These are phyloP conservation scores for Stygiomarasmius scandens DNA, from an alignment of 1,284 basidiomycete genomes.

Conservation along the genomic window DNA sequence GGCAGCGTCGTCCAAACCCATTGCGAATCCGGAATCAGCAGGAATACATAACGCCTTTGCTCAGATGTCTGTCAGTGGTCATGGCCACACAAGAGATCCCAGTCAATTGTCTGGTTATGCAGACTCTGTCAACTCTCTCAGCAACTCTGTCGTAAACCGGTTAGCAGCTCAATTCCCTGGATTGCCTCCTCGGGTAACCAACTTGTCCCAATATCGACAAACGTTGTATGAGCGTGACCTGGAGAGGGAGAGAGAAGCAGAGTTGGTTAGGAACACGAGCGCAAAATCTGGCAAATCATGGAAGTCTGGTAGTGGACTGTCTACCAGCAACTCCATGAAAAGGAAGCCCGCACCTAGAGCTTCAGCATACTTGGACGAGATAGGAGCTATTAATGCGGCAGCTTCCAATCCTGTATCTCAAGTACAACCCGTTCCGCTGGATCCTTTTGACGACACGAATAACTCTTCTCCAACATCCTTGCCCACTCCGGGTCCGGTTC, in stretches of 20 bases:
- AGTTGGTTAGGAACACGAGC: not conserved
- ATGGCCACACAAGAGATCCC: not conserved
- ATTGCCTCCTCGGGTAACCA: conserved; percentile 41
- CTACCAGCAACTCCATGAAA: conserved; percentile 7
- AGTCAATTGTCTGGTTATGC: conserved; percentile 6
- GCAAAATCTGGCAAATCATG: not conserved
- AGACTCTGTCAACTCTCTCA: conserved; percentile 6
- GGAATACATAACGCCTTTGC: conserved; percentile 5
- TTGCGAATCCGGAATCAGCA: conserved; percentile 10
- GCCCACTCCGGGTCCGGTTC: not conserved
- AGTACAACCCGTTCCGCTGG: conserved; percentile 20
- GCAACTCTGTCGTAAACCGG: conserved; percentile 40
- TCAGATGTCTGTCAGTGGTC: not conserved
- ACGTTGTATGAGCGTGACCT: not conserved
- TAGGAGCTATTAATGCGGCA: not conserved
- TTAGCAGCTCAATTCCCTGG: conserved; percentile 56
- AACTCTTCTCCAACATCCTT: not conserved
- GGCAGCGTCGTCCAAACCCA: conserved; percentile 13
- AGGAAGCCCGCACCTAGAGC: conserved; percentile 14
- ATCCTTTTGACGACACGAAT: conserved; percentile 24
- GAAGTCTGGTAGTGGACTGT: not conserved
- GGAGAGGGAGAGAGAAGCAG: not conserved
- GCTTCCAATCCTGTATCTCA: not conserved
- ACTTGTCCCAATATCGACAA: not conserved
- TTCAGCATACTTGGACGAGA: conserved; percentile 6